Percentiles rank a stretch among this genome's conserved stretches.
Evolutionary conservation across 768 basidiomycete species (phyloP).

Genomic region (Boletellus ananiceps): DNA sequence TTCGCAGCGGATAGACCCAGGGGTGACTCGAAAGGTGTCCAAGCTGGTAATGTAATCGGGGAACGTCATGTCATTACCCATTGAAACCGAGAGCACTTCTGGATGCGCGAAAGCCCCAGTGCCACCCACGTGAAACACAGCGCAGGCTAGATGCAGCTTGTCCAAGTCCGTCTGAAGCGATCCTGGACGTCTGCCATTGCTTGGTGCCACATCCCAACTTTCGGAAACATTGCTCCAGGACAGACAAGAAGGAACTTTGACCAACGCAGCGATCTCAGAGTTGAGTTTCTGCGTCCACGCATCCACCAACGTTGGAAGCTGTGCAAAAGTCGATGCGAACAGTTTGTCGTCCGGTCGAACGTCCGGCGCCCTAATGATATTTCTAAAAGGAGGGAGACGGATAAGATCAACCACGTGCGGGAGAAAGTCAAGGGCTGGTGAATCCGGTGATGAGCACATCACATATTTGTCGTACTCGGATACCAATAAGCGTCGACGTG

Average conservation of each 20-base stretch:
- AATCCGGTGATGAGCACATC: constrained; percentile 1
- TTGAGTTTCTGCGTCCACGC: constrained; percentile 9
- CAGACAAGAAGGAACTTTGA: constrained; percentile 8
- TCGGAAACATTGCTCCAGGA: background rate
- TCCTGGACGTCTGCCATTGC: background rate
- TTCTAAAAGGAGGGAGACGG: constrained; percentile 11
- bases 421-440: constrained; percentile 4
- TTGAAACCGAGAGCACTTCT: constrained; percentile 1
- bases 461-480: constrained; percentile 11
- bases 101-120: constrained; percentile 1
- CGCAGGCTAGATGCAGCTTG: constrained; percentile 7
- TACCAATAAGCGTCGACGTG: constrained; percentile 7
- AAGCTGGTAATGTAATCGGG: background rate
- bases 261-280: constrained; percentile 4
- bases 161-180: background rate
- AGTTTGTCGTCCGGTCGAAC: background rate
- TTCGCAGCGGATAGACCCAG: background rate
- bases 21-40: background rate
- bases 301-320: constrained; percentile 6
- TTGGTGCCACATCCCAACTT: background rate
- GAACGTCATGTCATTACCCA: background rate
- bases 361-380: constrained; percentile 5
- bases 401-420: constrained; percentile 15
- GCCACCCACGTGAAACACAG: constrained; percentile 2
- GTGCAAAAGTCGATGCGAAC: constrained; percentile 12